Percentiles rank a stretch among this genome's conserved stretches.
These are phyloP conservation scores for Nitzschia palea DNA, from an alignment of 108 stramenopile genomes.

Conservation along the genomic window DNA sequence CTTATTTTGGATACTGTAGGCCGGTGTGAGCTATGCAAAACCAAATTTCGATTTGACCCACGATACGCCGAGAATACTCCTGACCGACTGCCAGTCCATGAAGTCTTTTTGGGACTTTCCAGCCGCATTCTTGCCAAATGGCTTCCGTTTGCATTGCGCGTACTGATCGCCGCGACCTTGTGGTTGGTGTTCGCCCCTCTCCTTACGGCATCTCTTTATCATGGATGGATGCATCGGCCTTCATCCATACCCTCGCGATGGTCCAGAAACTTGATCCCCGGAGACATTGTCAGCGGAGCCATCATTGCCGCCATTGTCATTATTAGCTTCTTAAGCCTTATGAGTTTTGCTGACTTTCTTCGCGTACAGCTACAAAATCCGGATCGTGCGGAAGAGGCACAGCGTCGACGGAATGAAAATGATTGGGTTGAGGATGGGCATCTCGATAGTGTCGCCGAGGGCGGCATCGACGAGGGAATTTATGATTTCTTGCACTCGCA, in stretches of 20 bases:
- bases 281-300: slow-evolving; percentile 75
- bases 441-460: slow-evolving; percentile 6
- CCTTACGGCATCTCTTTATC: slow-evolving; percentile 85
- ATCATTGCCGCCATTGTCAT: slow-evolving; percentile 81
- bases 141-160: slow-evolving; percentile 74
- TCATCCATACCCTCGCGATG: slow-evolving; percentile 50
- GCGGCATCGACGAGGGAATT: slow-evolving; percentile 15
- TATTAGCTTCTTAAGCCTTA: slow-evolving; percentile 84
- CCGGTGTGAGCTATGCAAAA: slow-evolving; percentile 83
- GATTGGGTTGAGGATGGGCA: slow-evolving; percentile 19
- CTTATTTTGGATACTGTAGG: slow-evolving; percentile 19
- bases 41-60: slow-evolving; percentile 81
- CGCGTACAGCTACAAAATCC: slow-evolving; percentile 69
- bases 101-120: slow-evolving; percentile 69
- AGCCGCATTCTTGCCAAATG: slow-evolving; percentile 65
- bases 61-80: slow-evolving; percentile 79
- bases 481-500: slow-evolving; percentile 3
- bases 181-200: slow-evolving; percentile 88
- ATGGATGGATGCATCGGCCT: slow-evolving; percentile 85
- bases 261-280: slow-evolving; percentile 49
- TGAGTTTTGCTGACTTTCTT: slow-evolving; percentile 95
- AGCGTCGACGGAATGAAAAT: slow-evolving; percentile 18
- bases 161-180: slow-evolving; percentile 53
- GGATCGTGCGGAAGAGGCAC: neutral
- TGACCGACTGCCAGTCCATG: slow-evolving; percentile 58